Base-by-base conservation (phyloP, 768 basidiomycete genomes). In the Suillus tomentosus region DNA sequence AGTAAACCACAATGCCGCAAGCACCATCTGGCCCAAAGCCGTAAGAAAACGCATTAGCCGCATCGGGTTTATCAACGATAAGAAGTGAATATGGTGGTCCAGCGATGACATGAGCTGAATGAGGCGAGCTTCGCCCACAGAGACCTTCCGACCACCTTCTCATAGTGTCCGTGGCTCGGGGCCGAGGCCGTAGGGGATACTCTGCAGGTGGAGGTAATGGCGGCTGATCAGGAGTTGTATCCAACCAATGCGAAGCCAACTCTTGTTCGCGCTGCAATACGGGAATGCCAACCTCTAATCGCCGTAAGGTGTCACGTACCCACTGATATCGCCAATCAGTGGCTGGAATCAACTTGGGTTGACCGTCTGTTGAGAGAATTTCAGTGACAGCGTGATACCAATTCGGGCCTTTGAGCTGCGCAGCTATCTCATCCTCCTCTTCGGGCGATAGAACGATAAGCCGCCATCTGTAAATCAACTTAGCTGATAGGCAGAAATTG, bases 1-100 rank as follows among this genome's bases (percentile, higher is more conserved):
- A 93, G 75, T 94, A 98, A 10, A 99, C 87, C 62, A 99, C 96
- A 64, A 99, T 85, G 7, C 97, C 96, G 64, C 94, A 95, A 0
- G 89, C 93, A 43, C 93, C 91, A 70, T 95, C 87, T 3, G 93
- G 90, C 14, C 94, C 94, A 68, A 98, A 99, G 2, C 96, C 96
- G 72, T 96, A 98, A 1, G 91, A 93, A 75, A 99, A 97, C 1
- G 97, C 96, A 71, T 98, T 99, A 10, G 86, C 83, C 2, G 87
- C 81, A 64, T 92, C 89, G 1, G 93, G 89, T 65, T 89, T 87
- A 59, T 98, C 93, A 54, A 96, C 86, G n/a, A 99, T 74, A 51
- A 99, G 82, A 7, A 99, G 79, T 40, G 93, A 91, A 73, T 96
- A 99, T 0, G 95, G 95, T 36, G 94, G 92, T 0, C 94, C 94